These are phyloP conservation scores for Zymoseptoria ardabiliae DNA, from an alignment of 2,329 filamentous ascomycete species.

Conservation along the genomic window DNA sequence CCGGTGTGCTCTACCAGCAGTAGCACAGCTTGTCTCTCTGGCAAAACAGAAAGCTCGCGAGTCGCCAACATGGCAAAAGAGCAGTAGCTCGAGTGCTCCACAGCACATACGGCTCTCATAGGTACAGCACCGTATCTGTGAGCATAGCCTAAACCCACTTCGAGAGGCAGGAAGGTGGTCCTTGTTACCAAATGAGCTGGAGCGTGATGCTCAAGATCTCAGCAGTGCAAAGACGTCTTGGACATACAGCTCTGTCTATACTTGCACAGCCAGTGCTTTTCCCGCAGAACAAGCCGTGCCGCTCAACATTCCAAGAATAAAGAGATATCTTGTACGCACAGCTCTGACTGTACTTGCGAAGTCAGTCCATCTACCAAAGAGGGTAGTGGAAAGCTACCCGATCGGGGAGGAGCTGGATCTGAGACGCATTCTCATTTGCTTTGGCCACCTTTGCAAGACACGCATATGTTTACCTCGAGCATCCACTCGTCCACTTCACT, in stretches of 20 bases:
- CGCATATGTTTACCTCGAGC: not conserved
- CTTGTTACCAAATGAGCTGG: no score
- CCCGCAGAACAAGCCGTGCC: no score
- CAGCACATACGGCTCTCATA: not conserved
- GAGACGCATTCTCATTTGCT: not conserved
- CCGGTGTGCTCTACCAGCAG: no score
- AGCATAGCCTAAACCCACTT: not conserved
- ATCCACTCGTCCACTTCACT: not conserved
- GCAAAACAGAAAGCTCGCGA: no score
- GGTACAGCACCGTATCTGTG: not conserved
- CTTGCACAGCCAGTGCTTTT: no score
- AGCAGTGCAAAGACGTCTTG: no score
- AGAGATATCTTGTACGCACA: no score
- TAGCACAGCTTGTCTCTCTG: not conserved
- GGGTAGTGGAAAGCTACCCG: not conserved
- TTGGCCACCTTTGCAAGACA: not conserved
- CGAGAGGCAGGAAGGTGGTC: not conserved
- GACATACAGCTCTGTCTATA: no score
- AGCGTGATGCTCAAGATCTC: no score
- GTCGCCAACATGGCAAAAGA: not conserved
- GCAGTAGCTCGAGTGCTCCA: not conserved
- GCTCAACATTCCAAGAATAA: no score
- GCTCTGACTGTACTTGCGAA: no score
- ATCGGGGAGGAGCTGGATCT: not conserved
- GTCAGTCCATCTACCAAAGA: no score